phyloP scores from a whole-genome alignment of 163 green algal species.

The Chloroidium sp. region DNA sequence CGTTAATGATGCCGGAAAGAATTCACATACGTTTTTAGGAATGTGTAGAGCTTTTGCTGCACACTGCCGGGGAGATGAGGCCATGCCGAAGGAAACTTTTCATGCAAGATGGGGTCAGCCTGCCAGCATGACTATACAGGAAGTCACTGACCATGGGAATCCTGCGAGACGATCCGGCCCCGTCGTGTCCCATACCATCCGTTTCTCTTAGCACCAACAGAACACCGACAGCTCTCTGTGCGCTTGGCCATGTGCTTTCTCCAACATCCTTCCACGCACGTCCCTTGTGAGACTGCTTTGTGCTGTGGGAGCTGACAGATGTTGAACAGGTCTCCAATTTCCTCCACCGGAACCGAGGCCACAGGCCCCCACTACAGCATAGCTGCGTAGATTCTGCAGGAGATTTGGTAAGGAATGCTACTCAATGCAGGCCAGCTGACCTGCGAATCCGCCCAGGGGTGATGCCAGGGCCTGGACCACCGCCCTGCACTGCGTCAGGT shows the following conservation, averaged over 20 bases:
- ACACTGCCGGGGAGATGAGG: not conserved
- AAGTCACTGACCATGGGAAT: no score
- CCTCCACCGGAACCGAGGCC: not conserved
- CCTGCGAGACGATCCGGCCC: no score
- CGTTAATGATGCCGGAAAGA: not conserved
- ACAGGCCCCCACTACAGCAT: not conserved
- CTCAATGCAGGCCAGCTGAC: not conserved
- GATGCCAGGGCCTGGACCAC: slow-evolving; percentile 44
- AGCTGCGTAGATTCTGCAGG: not conserved
- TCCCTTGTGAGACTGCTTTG: no score
- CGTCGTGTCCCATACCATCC: no score
- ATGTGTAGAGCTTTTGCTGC: not conserved
- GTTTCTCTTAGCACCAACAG: no score
- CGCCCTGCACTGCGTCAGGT: slow-evolving; percentile 38
- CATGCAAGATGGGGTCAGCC: not conserved
- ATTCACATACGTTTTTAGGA: not conserved
- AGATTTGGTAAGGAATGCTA: not conserved
- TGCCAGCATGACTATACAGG: no score
- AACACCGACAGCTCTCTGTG: no score
- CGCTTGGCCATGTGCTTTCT: no score
- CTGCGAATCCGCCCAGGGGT: slow-evolving; percentile 36
- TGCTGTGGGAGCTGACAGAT: not conserved
- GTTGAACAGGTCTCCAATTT: not conserved
- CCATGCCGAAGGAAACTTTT: not conserved
- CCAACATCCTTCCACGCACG: no score